Evolutionary conservation across 2,329 filamentous ascomycete species (phyloP), one percentile per base, ranked within the genome.

Genomic region (Xylaria polymorpha): DNA sequence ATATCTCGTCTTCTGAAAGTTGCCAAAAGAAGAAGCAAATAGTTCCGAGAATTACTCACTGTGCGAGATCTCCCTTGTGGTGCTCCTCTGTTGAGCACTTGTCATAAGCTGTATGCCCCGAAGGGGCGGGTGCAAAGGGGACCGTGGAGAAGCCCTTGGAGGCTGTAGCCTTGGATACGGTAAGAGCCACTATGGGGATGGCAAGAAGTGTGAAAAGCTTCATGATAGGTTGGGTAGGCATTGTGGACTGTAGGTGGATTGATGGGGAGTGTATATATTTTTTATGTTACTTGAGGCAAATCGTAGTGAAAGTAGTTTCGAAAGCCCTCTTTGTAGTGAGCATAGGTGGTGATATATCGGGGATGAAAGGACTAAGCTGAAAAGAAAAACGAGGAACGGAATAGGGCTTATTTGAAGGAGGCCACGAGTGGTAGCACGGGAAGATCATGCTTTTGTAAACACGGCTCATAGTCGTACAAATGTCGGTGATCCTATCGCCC

Each of bases 191-290:
- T 20, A 72, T 61, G n/a, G 68, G 60, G 5, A 58, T 15, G 9
- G 70, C 12, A 10, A 73, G 53, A 22, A 67, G 37, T 12, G 51
- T n/a, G 20, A 66, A 20, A 43, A 66, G 46, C 39, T 68, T 66
- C 70, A 71, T 64, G 25, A 32, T 67, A 44, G 25, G 39, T 29
- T 37, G 29, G 25, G 32, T 32, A 7, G n/a, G 29, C 14, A 46
- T 68, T 43, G 15, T 43, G 20, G 20, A 20, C n/a, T 20, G 25
- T 29, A 29, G 25, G 25, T 29, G 15, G 29, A 7, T 7, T 44
- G 29, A 25, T 48, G 18, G 25, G 7, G 15, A 9, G 35, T 4
- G 12, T 32, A 32, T 46, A 20, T 14, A n/a, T 20, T 35, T 35
- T 14, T 20, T 12, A 15, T 2, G 48, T 55, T 44, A 53, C 29